These are phyloP conservation scores for Leccinum ochraceum DNA, from an alignment of 768 basidiomycete species.

Conservation along the genomic window DNA sequence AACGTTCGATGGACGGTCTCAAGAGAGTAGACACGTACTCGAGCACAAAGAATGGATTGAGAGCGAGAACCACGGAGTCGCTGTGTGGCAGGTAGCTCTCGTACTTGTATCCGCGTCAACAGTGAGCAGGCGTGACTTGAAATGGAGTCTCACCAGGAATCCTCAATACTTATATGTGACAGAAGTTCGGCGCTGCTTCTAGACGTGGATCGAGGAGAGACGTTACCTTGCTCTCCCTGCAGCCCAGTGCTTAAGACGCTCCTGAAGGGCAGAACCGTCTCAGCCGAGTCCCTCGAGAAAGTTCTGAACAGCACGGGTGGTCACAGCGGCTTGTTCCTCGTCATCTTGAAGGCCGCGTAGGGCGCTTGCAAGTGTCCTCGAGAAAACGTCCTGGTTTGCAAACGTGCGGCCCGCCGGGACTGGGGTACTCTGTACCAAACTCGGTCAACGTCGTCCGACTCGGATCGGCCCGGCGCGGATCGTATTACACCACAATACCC, in stretches of 20 bases:
- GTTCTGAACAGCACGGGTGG: conserved; percentile 62
- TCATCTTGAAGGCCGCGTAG: conserved; percentile 83
- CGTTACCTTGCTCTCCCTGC: conserved; percentile 66
- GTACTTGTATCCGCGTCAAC: conserved; percentile 20
- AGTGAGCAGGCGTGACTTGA: neutral
- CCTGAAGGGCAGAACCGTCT: conserved; percentile 74
- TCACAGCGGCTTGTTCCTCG: conserved; percentile 62
- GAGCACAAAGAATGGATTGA: conserved; percentile 97
- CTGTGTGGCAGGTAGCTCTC: conserved; percentile 59
- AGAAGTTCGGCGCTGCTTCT: neutral
- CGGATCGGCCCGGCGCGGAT: too few relatives aligned
- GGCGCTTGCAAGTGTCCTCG: conserved; percentile 79
- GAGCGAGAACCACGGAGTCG: conserved; percentile 89
- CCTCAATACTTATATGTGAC: conserved; percentile 78
- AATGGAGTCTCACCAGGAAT: conserved; percentile 74
- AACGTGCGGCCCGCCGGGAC: conserved; percentile 43
- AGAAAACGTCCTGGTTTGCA: conserved; percentile 61
- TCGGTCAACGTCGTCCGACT: neutral
- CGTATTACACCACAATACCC: too few relatives aligned
- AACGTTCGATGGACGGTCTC: neutral
- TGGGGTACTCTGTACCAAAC: neutral
- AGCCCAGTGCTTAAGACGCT: conserved; percentile 76
- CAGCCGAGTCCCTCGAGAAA: conserved; percentile 56
- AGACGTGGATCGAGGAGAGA: neutral
- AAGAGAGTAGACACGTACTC: conserved; percentile 57